Evolutionary conservation across 495 filamentous ascomycete species (phyloP).

Genomic region (Xylaria curta): DNA sequence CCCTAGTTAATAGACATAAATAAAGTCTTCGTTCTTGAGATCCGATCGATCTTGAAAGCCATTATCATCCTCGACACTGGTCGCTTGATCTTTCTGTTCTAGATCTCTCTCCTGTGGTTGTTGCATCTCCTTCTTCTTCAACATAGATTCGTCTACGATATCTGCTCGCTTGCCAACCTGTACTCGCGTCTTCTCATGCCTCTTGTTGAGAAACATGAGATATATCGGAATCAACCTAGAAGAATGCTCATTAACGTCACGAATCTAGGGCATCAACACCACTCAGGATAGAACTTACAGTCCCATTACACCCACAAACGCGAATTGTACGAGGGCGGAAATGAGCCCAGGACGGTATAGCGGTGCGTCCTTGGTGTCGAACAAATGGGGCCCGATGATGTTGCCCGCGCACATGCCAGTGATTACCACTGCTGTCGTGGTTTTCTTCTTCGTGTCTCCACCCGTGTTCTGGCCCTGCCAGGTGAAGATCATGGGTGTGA

Average conservation of each 20-base stretch:
- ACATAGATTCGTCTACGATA: slow-evolving; percentile 49
- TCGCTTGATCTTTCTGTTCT: slow-evolving; percentile 46
- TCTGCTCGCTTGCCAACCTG: slow-evolving; percentile 52
- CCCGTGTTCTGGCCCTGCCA: slow-evolving; percentile 72
- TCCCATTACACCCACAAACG: slow-evolving; percentile 43
- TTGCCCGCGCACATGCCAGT: slow-evolving; percentile 68
- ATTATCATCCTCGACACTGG: slow-evolving; percentile 52
- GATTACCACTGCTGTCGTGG: slow-evolving; percentile 65
- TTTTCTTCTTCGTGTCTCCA: slow-evolving; percentile 72
- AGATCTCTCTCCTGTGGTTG: slow-evolving; percentile 51
- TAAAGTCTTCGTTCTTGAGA: slow-evolving; percentile 63
- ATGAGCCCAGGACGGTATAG: slow-evolving; percentile 63
- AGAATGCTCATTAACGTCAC: not conserved
- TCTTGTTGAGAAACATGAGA: slow-evolving; percentile 55
- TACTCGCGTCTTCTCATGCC: slow-evolving; percentile 51
- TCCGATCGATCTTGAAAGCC: slow-evolving; percentile 61
- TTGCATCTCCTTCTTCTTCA: slow-evolving; percentile 50
- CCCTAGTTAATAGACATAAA: slow-evolving; percentile 59
- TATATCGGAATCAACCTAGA: slow-evolving; percentile 52
- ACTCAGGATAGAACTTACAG: slow-evolving; percentile 39
- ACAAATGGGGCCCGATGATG: slow-evolving; percentile 67
- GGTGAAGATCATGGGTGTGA: slow-evolving; percentile 67
- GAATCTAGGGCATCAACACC: slow-evolving; percentile 11
- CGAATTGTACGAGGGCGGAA: slow-evolving; percentile 55
- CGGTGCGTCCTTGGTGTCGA: slow-evolving; percentile 64